phyloP scores from a whole-genome alignment of 305 asterid species.

The Fraxinus ornus region DNA sequence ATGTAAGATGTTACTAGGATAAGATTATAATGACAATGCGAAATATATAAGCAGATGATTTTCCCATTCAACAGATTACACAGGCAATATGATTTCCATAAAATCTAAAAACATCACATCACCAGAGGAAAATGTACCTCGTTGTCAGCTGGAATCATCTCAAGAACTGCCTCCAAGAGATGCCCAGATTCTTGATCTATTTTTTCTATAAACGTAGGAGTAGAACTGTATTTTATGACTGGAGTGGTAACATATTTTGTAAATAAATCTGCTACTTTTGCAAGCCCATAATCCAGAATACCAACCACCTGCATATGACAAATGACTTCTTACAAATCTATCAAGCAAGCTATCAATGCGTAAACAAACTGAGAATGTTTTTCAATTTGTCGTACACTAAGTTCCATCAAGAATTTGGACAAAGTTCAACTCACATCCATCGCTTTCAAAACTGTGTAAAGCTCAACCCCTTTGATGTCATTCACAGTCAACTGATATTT shows the following conservation, averaged over 20 bases:
- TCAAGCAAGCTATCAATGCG: constrained; percentile 9
- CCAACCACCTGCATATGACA: constrained; percentile 57
- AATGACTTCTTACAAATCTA: constrained; percentile 23
- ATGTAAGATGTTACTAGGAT: constrained; percentile 24
- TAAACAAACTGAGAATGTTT: neutral
- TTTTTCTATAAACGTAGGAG: constrained; percentile 50
- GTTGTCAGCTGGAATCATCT: constrained; percentile 48
- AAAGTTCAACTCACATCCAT: constrained; percentile 66
- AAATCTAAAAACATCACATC: neutral
- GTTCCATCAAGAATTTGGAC: neutral
- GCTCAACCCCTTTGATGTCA: constrained; percentile 59
- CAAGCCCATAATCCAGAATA: constrained; percentile 74
- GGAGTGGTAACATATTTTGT: constrained; percentile 60
- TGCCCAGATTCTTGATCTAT: constrained; percentile 32
- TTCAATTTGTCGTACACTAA: constrained; percentile 7
- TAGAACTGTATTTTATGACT: constrained; percentile 41
- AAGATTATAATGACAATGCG: neutral
- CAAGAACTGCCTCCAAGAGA: constrained; percentile 50
- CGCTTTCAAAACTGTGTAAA: constrained; percentile 65
- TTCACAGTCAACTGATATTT: constrained; percentile 42
- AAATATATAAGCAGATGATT: neutral
- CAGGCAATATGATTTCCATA: neutral
- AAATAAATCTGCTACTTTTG: constrained; percentile 74
- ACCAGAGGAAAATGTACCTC: constrained; percentile 42
- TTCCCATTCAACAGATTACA: neutral